These are phyloP conservation scores for Tylopilus sp. DNA, from an alignment of 1,284 basidiomycete species.

Conservation along the genomic window DNA sequence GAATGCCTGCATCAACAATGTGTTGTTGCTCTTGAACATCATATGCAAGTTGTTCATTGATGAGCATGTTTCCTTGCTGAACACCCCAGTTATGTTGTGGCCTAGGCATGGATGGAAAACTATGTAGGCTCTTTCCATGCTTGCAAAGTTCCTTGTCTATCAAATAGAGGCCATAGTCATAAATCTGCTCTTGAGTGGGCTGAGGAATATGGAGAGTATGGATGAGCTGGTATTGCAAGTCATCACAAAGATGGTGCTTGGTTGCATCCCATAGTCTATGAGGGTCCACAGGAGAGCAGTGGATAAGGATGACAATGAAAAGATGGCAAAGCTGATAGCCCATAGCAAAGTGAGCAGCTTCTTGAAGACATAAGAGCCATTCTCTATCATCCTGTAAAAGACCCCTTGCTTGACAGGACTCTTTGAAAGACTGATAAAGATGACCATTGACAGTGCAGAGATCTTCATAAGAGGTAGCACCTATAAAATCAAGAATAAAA, in stretches of 20 bases:
- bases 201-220: conserved; percentile 20
- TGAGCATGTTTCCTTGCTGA: conserved; percentile 42
- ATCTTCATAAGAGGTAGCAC: conserved; percentile 43
- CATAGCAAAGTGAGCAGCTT: conserved; percentile 43
- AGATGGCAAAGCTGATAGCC: conserved; percentile 40
- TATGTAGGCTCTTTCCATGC: conserved; percentile 30
- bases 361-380: conserved; percentile 43
- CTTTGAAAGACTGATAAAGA: conserved; percentile 33
- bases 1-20: conserved; percentile 17
- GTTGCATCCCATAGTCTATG: conserved; percentile 38
- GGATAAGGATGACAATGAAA: conserved; percentile 44
- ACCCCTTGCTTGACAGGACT: conserved; percentile 43
- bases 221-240: conserved; percentile 31
- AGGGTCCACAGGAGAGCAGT: conserved; percentile 40
- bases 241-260: conserved; percentile 43
- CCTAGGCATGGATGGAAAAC: conserved; percentile 46
- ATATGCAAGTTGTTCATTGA: conserved; percentile 50
- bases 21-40: conserved; percentile 30
- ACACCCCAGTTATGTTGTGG: conserved; percentile 39
- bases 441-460: conserved; percentile 34
- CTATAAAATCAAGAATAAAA: conserved; percentile 13
- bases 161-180: conserved; percentile 50
- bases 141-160: conserved; percentile 42
- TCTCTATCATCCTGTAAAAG: conserved; percentile 49
- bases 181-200: conserved; percentile 42